phyloP scores from a whole-genome alignment of 805 yeast genomes.

The Ascoidea asiatica region DNA sequence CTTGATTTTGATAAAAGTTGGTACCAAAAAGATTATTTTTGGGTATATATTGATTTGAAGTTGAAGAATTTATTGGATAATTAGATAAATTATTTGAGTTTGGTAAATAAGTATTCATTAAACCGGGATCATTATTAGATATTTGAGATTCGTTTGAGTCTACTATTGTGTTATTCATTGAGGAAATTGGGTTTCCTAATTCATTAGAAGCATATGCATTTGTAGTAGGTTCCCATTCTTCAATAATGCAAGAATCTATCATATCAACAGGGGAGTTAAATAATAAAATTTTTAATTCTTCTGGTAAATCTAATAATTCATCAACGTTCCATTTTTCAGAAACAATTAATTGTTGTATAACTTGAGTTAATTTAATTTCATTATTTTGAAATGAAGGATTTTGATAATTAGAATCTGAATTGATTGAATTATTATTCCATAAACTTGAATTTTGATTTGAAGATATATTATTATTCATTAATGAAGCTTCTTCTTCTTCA shows the following conservation, averaged over 20 bases:
- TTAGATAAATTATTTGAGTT: neutral
- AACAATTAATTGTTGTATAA: conserved; percentile 35
- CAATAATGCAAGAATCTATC: conserved; percentile 45
- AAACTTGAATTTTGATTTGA: neutral
- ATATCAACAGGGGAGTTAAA: conserved; percentile 49
- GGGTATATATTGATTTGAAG: neutral
- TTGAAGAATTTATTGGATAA: neutral
- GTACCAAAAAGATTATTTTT: neutral
- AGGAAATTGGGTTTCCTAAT: neutral
- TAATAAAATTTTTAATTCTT: conserved; percentile 26
- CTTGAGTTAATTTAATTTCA: conserved; percentile 24
- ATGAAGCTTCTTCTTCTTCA: neutral
- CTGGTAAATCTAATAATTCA: conserved; percentile 34
- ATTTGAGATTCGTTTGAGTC: neutral
- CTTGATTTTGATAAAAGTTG: neutral
- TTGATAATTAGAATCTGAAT: conserved; percentile 11
- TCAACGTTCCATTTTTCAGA: conserved; percentile 45
- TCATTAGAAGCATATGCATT: neutral
- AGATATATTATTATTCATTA: neutral
- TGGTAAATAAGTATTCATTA: neutral
- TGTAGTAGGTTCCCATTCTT: conserved; percentile 21
- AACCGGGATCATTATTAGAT: neutral
- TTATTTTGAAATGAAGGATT: conserved; percentile 15
- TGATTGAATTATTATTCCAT: conserved; percentile 1
- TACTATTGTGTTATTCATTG: neutral